phyloP scores from a whole-genome alignment of 345 rosid species.

The Acer yangbiense region DNA sequence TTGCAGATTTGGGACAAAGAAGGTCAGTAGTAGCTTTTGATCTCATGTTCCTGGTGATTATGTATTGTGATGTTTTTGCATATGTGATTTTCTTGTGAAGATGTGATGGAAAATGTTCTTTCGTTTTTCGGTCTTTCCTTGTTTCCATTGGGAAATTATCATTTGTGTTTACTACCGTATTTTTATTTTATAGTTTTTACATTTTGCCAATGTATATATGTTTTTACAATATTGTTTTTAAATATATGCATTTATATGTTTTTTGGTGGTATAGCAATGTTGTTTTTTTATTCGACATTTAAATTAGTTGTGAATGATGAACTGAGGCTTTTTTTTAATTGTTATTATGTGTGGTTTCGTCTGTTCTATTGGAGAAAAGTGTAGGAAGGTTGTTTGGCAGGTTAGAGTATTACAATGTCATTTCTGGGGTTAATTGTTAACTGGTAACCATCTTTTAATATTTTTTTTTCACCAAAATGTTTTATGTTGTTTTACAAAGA shows the following conservation, averaged over 20 bases:
- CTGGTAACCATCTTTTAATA: not conserved
- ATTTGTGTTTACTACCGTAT: not conserved
- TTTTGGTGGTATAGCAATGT: not conserved
- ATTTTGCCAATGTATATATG: not conserved
- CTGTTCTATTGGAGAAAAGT: not conserved
- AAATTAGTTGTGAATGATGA: not conserved
- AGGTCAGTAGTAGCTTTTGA: constrained; percentile 43
- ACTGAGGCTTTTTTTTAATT: not conserved
- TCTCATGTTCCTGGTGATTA: not conserved
- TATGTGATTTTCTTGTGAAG: not conserved
- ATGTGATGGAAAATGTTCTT: not conserved
- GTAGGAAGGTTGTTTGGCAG: not conserved
- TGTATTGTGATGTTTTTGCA: not conserved
- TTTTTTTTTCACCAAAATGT: not conserved
- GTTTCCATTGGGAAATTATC: not conserved
- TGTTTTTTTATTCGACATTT: not conserved
- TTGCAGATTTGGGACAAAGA: constrained; percentile 90
- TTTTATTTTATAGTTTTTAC: not conserved
- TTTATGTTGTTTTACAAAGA: not conserved
- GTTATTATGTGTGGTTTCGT: not conserved
- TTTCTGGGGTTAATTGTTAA: not conserved
- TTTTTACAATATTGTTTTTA: not conserved
- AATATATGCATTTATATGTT: not conserved
- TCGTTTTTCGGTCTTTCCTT: not conserved
- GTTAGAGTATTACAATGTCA: not conserved